A percentile compares a stretch with the other conserved stretches of the same genome.
These are phyloP conservation scores for Manihot esculenta DNA, from an alignment of 441 rosid species.

Conservation along the genomic window DNA sequence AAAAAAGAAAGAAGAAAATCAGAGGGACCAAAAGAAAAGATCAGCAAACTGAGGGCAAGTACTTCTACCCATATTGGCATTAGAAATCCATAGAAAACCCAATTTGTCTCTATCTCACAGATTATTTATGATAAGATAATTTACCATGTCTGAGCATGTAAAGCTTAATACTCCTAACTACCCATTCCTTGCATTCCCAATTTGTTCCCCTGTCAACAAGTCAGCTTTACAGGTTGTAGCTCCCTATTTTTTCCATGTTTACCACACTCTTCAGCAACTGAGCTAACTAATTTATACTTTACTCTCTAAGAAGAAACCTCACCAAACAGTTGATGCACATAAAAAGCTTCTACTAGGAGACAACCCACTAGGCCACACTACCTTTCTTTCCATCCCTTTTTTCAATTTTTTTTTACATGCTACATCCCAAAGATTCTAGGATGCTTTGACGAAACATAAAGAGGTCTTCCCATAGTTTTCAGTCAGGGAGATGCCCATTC, in stretches of 20 bases:
- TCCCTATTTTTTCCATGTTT: conserved; percentile 11
- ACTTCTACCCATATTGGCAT: conserved; percentile 17
- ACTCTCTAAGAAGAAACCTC: conserved; percentile 11
- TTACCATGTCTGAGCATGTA: conserved; percentile 34
- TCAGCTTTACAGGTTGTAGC: conserved; percentile 47
- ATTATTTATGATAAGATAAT: conserved; percentile 34
- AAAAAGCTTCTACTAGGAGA: conserved; percentile 33
- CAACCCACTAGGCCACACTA: conserved; percentile 6
- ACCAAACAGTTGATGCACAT: background rate
- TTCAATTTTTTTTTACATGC: conserved; percentile 23
- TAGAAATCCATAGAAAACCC: conserved; percentile 28
- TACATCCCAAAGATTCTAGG: conserved; percentile 19
- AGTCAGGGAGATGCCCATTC: conserved; percentile 59
- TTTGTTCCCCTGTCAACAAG: conserved; percentile 35
- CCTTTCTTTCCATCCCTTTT: background rate
- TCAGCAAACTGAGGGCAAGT: conserved; percentile 11
- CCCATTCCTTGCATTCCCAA: conserved; percentile 27
- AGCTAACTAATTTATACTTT: conserved; percentile 15
- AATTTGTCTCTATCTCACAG: conserved; percentile 30
- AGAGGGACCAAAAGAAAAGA: too few species aligned
- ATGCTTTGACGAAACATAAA: conserved; percentile 23
- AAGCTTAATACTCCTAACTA: conserved; percentile 36
- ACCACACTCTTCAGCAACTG: background rate
- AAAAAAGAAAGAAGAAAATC: background rate
- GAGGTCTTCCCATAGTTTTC: conserved; percentile 15